A percentile compares a stretch with the other conserved stretches of the same genome.
Conservation (phyloP, 1,284 basidiomycete species). For the Ceratorhiza oryzae-sativae region DNA sequence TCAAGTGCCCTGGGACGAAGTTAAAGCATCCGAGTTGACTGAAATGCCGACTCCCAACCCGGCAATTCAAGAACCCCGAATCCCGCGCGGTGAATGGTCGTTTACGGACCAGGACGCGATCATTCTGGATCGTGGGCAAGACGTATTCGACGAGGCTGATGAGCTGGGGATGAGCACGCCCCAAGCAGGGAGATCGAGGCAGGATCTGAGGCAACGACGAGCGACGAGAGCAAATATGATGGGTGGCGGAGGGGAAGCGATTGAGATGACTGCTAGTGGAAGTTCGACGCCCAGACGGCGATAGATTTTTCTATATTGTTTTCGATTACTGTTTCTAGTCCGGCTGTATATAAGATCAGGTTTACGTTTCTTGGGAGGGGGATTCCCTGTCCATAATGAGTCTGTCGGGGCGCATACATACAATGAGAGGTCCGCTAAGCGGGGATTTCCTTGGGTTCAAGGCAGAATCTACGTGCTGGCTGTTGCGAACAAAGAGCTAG, state of each 20-base stretch:
- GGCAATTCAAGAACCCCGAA: conserved; percentile 44
- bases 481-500: too few relatives aligned
- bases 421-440: neutral
- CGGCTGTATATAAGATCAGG: neutral
- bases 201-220: conserved; percentile 20
- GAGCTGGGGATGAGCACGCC: conserved; percentile 47
- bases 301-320: neutral
- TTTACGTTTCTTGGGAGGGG: too few relatives aligned
- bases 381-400: too few relatives aligned
- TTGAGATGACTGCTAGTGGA: conserved; percentile 30
- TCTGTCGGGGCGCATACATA: neutral
- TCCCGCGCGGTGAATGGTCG: conserved; percentile 42
- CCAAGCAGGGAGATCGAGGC: conserved; percentile 4
- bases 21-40: conserved; percentile 56
- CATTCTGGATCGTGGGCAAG: conserved; percentile 58
- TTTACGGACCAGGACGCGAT: conserved; percentile 61
- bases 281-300: conserved; percentile 9
- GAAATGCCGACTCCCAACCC: conserved; percentile 43
- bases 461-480: too few relatives aligned
- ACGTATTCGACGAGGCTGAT: conserved; percentile 62
- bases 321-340: neutral
- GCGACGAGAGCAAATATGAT: conserved; percentile 5
- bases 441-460: too few relatives aligned
- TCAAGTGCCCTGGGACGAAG: conserved; percentile 72
- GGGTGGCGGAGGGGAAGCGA: conserved; percentile 32